Percentiles rank a stretch among this genome's conserved stretches.
phyloP scores from a whole-genome alignment of 495 filamentous ascomycete species.

The Xylaria palmicola region DNA sequence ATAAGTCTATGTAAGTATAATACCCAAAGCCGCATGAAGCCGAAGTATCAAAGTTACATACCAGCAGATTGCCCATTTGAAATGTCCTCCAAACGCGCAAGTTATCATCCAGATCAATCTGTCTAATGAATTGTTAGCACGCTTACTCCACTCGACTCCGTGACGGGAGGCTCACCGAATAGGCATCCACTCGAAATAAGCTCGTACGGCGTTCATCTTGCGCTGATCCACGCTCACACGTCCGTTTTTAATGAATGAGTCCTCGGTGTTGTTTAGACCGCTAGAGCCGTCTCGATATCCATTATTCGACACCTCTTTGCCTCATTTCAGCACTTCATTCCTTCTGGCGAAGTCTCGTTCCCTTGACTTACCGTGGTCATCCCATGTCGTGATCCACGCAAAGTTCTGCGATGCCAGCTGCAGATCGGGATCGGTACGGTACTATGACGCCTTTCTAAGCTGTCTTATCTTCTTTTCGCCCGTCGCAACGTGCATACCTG shows the following conservation, averaged over 20 bases:
- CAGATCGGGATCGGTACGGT: slow-evolving; percentile 63
- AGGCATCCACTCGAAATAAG: slow-evolving; percentile 72
- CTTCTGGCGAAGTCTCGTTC: neutral
- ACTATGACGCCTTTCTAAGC: slow-evolving; percentile 28
- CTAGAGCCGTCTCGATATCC: slow-evolving; percentile 56
- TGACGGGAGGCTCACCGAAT: slow-evolving; percentile 36
- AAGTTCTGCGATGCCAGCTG: slow-evolving; percentile 56
- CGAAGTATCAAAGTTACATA: slow-evolving; percentile 10
- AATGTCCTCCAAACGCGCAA: slow-evolving; percentile 68
- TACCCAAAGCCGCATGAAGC: neutral
- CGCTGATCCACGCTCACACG: slow-evolving; percentile 63
- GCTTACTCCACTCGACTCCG: neutral
- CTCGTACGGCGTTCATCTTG: slow-evolving; percentile 67
- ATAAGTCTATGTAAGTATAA: slow-evolving; percentile 1
- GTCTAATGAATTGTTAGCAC: slow-evolving; percentile 21
- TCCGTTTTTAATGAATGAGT: slow-evolving; percentile 58
- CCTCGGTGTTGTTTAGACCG: slow-evolving; percentile 59
- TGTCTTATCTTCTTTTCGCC: neutral
- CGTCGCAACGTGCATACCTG: slow-evolving; percentile 19
- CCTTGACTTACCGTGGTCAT: slow-evolving; percentile 54
- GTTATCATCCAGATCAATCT: slow-evolving; percentile 69
- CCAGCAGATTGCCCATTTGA: slow-evolving; percentile 56
- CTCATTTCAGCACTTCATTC: neutral
- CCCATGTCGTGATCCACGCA: slow-evolving; percentile 70
- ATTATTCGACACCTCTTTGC: slow-evolving; percentile 58